Percentiles rank a stretch among this genome's conserved stretches.
Conservation (phyloP, 148 eudicot species). For the Fallopia convolvulus region DNA sequence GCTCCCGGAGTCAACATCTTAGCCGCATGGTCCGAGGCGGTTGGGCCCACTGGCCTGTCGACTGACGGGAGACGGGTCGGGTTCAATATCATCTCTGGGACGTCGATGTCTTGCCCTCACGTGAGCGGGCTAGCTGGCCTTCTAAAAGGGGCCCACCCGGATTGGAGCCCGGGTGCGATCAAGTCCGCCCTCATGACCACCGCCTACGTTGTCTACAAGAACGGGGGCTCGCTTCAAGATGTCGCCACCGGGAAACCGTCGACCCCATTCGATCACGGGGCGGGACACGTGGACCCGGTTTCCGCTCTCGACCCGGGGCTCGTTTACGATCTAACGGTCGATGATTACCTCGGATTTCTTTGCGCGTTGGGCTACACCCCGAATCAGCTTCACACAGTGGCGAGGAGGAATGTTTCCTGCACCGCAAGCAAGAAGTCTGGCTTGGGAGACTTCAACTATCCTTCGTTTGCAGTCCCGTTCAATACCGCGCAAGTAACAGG, state of each 20-base stretch:
- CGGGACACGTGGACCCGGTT: constrained; percentile 59
- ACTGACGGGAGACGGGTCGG: constrained; percentile 34
- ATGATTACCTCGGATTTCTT: constrained; percentile 40
- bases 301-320: constrained; percentile 56
- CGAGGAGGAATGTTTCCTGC: constrained; percentile 37
- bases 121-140: constrained; percentile 57
- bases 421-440: constrained; percentile 27
- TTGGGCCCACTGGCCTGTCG: constrained; percentile 42
- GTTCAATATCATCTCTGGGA: constrained; percentile 60
- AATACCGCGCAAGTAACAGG: not conserved
- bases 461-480: constrained; percentile 45
- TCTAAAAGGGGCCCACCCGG: constrained; percentile 46
- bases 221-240: constrained; percentile 31
- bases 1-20: constrained; percentile 69
- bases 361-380: constrained; percentile 52
- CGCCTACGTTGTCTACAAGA: constrained; percentile 37
- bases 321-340: constrained; percentile 39
- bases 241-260: constrained; percentile 46
- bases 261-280: constrained; percentile 51
- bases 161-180: constrained; percentile 58
- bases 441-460: constrained; percentile 46
- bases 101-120: constrained; percentile 62
- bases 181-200: constrained; percentile 67
- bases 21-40: constrained; percentile 49
- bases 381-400: constrained; percentile 29